Base-by-base conservation (phyloP, 345 rosid genomes). In the Aquilaria malaccensis region DNA sequence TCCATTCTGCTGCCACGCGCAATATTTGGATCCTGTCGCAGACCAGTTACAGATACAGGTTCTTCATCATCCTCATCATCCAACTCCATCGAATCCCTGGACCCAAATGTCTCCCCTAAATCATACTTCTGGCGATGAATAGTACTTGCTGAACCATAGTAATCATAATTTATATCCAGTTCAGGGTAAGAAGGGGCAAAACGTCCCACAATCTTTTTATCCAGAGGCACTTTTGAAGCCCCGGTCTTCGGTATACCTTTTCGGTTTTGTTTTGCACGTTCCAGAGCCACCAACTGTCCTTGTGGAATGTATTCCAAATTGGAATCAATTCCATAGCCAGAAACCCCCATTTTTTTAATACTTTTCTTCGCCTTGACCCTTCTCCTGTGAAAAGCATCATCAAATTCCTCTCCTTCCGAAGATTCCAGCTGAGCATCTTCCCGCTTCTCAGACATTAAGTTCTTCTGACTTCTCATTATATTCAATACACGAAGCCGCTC, bases 401-500 rank as follows among this genome's bases (percentile, higher is more conserved):
- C 79, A 29, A 67, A 74, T 57, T 85, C 88, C 69, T 80, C 95
- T 59, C 76, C 81, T 45, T 75, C 91, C 0, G 88, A 83, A 1
- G 89, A 83, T 52, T 79, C 87, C 70, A 78, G 83, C 52, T 64
- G 87, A 59, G 76, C 64, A 76, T 81, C 85, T 53, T 90, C 95
- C 70, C 73, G 65, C 55, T 85, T 82, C 79, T 85, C 97, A 45
- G 77, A 59, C 88, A 86, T 77, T 80, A 88, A 81, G 74, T 82
- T 88, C 85, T 84, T 88, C 55, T 86, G 91, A 73, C 85, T 85
- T 79, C 82, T 91, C 73, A 82, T 70, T 13, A 91, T 85, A 75
- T 94, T 86, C 78, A 88, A 73, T 56, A 91, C 89, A 55, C 91
- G 82, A 59, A 94, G 96, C 80, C 87, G 87, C 82, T 94, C 99